Base-by-base conservation (phyloP, 1,284 basidiomycete species). In the Neonothopanus nambi region DNA sequence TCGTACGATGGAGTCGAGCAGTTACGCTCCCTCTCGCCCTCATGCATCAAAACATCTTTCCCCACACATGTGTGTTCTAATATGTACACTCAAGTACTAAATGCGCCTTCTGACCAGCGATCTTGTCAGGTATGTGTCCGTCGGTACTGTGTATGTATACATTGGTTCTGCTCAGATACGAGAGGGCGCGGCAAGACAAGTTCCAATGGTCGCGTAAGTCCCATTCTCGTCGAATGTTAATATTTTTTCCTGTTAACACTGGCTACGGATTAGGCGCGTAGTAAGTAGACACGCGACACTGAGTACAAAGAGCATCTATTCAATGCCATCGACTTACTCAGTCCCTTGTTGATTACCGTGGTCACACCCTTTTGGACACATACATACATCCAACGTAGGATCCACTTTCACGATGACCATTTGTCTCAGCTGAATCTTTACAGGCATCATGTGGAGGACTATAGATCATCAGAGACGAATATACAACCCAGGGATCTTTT, bases 381-480 rank as follows among this genome's bases (percentile, higher is more conserved):
- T 78, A 72, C 61, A 78, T 85, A 40, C 74, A 70, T 28, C 82
- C 82, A 42, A 80, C 77, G 79, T 83, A 61, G 65, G 78, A 67
- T 48, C 28, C 43, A 17, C 38, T n/a, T 57, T 38, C 17, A 24
- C 44, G 48, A 28, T 46, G n/a, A 26, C 43, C 15, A 21, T 54
- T 48, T 24, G 9, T 33, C 13, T 51, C 45, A 21, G n/a, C 36
- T 28, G 24, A 52, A 33, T 13, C 26, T 44, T 35, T 28, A 5
- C 56, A 80, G 80, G 11, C 74, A 78, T 57, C 63, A 65, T 13
- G 71, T 84, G 33, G 70, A 71, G 39, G 76, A 81, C 60, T 81
- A 79, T 60, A 67, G 81, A 49, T 70, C 70, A 13, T 57, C 67
- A 11, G 69, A 76, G 56, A 85, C 81, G 8, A 81, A 81, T 15